phyloP scores from a whole-genome alignment of 306 rosid genomes.

The Herpetospermum pedunculosum region DNA sequence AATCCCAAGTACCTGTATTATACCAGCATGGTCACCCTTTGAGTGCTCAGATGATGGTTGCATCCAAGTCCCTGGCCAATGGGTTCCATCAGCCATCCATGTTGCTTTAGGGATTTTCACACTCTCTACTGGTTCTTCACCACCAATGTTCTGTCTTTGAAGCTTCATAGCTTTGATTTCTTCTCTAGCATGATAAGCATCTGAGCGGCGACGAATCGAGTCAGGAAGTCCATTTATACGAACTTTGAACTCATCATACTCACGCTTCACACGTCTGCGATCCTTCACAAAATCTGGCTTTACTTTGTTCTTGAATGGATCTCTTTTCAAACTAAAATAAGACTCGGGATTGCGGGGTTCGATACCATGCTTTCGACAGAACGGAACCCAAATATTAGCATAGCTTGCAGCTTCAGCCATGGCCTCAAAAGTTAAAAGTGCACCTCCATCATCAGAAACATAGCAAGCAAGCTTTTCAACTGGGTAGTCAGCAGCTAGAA shows the following conservation, averaged over 20 bases:
- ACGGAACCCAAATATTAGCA: conserved; percentile 86
- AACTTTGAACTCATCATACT: conserved; percentile 95
- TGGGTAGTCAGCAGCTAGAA: conserved; percentile 85
- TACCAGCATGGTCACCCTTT: conserved; percentile 85
- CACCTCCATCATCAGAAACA: conserved; percentile 99
- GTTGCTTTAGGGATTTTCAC: conserved; percentile 82
- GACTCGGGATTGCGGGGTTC: conserved; percentile 97
- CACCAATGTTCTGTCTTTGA: conserved; percentile 57
- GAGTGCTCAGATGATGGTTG: conserved; percentile 61
- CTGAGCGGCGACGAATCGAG: conserved; percentile 86
- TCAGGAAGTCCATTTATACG: conserved; percentile 87
- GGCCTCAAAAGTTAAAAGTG: conserved; percentile 93
- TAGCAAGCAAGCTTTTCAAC: conserved; percentile 95
- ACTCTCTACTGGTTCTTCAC: conserved; percentile 58
- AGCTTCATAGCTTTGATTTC: conserved; percentile 92
- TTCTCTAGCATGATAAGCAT: conserved; percentile 91
- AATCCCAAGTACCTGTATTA: conserved; percentile 78
- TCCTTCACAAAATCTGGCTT: conserved; percentile 83
- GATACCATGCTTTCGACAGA: conserved; percentile 86
- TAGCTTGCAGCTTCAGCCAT: conserved; percentile 99
- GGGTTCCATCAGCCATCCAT: conserved; percentile 99
- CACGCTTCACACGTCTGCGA: conserved; percentile 86
- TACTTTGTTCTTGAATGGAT: conserved; percentile 88
- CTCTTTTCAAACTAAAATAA: conserved; percentile 77
- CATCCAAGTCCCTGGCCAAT: conserved; percentile 99